Evolutionary conservation across 805 yeast genomes (phyloP).

Genomic region (Diddensiella caesifluorescens): DNA sequence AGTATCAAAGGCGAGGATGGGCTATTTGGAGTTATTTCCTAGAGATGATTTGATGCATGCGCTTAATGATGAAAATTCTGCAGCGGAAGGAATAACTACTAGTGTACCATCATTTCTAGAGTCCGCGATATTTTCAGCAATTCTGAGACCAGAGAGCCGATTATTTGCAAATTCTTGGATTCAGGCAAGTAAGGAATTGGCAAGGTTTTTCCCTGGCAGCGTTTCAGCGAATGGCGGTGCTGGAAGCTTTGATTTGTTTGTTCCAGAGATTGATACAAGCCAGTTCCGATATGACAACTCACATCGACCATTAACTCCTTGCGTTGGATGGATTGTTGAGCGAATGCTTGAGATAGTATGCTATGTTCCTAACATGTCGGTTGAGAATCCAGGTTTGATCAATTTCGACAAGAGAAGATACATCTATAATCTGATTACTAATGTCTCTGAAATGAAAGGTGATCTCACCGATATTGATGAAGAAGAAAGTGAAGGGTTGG

Average conservation of each 20-base stretch:
- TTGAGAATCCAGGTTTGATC: constrained; percentile 56
- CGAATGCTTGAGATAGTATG: constrained; percentile 71
- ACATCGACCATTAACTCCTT: constrained; percentile 58
- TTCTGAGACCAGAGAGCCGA: constrained; percentile 78
- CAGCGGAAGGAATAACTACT: constrained; percentile 15
- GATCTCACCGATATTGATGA: constrained; percentile 16
- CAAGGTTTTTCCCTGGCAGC: constrained; percentile 17
- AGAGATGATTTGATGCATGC: constrained; percentile 16
- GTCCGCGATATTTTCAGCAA: constrained; percentile 65
- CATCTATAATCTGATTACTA: constrained; percentile 55
- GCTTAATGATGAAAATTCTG: constrained; percentile 14
- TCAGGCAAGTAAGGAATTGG: constrained; percentile 42
- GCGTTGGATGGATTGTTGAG: constrained; percentile 87
- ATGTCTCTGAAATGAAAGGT: constrained; percentile 43
- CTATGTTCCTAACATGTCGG: constrained; percentile 72
- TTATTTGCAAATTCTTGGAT: constrained; percentile 65
- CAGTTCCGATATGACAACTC: constrained; percentile 17
- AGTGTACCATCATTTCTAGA: constrained; percentile 80
- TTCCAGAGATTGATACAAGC: constrained; percentile 27
- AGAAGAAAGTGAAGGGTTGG: constrained; percentile 10
- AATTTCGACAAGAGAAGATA: constrained; percentile 83
- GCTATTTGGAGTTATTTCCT: constrained; percentile 42
- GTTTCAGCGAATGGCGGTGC: constrained; percentile 3
- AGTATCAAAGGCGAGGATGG: constrained; percentile 64
- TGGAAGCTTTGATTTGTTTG: constrained; percentile 19